These are phyloP conservation scores for Alternaria ventricosa DNA, from an alignment of 2,329 filamentous ascomycete genomes.

Conservation along the genomic window DNA sequence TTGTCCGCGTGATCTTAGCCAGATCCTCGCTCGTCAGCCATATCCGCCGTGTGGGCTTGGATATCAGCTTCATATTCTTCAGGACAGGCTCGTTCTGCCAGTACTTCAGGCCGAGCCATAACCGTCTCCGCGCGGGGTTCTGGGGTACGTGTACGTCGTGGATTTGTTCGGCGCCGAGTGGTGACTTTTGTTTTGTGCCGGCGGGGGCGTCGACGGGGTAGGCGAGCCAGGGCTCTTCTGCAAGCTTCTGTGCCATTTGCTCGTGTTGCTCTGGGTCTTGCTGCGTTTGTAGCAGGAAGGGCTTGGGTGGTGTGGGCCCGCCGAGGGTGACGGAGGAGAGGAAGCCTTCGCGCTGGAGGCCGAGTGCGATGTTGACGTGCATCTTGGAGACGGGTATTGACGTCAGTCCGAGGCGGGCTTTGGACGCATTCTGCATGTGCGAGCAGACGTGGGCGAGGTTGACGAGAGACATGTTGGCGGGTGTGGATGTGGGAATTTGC, in stretches of 20 bases:
- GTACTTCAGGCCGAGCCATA: slow-evolving; percentile 94
- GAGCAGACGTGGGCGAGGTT: slow-evolving; percentile 83
- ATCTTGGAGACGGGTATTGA: slow-evolving; percentile 82
- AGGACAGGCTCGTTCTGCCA: slow-evolving; percentile 83
- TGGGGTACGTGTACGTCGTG: slow-evolving; percentile 40
- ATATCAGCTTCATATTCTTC: slow-evolving; percentile 68
- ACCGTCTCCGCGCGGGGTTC: slow-evolving; percentile 75
- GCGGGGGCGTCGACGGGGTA: slow-evolving; percentile 23
- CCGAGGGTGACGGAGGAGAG: slow-evolving; percentile 79
- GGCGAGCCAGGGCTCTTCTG: slow-evolving; percentile 52
- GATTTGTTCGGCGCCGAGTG: slow-evolving; percentile 27
- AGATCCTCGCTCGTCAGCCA: slow-evolving; percentile 69
- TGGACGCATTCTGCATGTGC: slow-evolving; percentile 87
- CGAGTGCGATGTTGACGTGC: slow-evolving; percentile 76
- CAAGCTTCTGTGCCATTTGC: slow-evolving; percentile 38
- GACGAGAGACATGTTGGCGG: slow-evolving; percentile 69
- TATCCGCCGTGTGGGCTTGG: slow-evolving; percentile 76
- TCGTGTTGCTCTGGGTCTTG: slow-evolving; percentile 36
- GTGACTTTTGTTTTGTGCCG: slow-evolving; percentile 7
- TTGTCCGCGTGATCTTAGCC: slow-evolving; percentile 70
- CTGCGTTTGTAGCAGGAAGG: slow-evolving; percentile 43
- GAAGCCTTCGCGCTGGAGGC: slow-evolving; percentile 83
- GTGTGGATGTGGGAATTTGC: slow-evolving; percentile 21
- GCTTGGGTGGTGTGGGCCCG: slow-evolving; percentile 62
- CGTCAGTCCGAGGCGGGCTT: slow-evolving; percentile 82